These are phyloP conservation scores for Fusarium avenaceum DNA, from an alignment of 2,329 filamentous ascomycete genomes.

Conservation along the genomic window DNA sequence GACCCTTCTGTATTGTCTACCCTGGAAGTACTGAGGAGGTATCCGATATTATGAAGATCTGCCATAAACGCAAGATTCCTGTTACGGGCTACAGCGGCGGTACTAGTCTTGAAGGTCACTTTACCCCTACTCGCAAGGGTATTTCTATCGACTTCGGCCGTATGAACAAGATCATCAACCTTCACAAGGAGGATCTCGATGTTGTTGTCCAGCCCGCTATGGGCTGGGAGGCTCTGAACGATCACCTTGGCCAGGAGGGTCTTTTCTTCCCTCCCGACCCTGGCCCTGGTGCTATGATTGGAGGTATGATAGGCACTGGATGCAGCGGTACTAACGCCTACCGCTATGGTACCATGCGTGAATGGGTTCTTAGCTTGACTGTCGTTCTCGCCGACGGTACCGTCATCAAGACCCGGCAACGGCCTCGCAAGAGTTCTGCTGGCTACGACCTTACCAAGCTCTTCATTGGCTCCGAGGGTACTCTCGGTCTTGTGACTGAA, in stretches of 20 bases:
- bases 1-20: slow-evolving; percentile 79
- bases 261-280: slow-evolving; percentile 95
- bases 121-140: slow-evolving; percentile 83
- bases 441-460: slow-evolving; percentile 92
- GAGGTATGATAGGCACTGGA: slow-evolving; percentile 84
- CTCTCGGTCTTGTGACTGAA: slow-evolving; percentile 90
- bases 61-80: slow-evolving; percentile 83
- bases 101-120: slow-evolving; percentile 91
- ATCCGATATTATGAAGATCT: slow-evolving; percentile 88
- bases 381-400: slow-evolving; percentile 93
- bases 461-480: slow-evolving; percentile 93
- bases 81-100: slow-evolving; percentile 90
- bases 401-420: slow-evolving; percentile 87
- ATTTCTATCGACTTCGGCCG: slow-evolving; percentile 87
- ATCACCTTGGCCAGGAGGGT: slow-evolving; percentile 77
- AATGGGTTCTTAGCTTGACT: slow-evolving; percentile 90
- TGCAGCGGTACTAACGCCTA: slow-evolving; percentile 89
- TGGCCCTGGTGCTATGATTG: slow-evolving; percentile 91
- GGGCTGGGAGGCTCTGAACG: slow-evolving; percentile 89
- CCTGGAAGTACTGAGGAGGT: slow-evolving; percentile 85
- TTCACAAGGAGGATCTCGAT: slow-evolving; percentile 84
- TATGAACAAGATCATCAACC: slow-evolving; percentile 83
- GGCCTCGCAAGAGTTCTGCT: slow-evolving; percentile 89
- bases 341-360: slow-evolving; percentile 93
- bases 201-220: slow-evolving; percentile 84